Conservation (phyloP, 176 grass and related monocot genomes). For the Musa itinerans region DNA sequence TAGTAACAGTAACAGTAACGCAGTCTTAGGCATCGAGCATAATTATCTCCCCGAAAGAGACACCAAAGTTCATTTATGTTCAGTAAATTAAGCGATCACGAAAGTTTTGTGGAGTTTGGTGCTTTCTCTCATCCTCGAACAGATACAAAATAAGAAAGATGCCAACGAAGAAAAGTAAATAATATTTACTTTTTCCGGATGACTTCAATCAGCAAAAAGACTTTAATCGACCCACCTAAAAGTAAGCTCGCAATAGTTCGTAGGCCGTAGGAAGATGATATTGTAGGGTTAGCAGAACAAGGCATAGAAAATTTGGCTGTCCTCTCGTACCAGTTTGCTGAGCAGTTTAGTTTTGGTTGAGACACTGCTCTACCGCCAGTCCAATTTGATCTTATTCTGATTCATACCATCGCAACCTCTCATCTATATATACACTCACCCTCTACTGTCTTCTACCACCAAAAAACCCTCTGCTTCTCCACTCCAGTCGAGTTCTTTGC, state of each 20-base stretch:
- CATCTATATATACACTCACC: slow-evolving; percentile 15
- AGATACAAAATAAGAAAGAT: neutral
- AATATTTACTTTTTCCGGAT: neutral
- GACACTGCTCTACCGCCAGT: neutral
- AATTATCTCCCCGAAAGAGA: too few species aligned
- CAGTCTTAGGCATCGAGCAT: neutral
- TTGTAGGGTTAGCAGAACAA: neutral
- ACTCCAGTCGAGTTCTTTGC: neutral
- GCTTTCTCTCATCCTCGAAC: neutral
- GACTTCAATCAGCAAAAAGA: neutral
- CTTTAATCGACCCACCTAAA: neutral
- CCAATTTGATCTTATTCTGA: neutral
- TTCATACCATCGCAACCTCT: neutral
- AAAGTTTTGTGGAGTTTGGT: neutral
- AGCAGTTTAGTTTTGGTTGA: slow-evolving; percentile 5
- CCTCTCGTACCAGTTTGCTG: neutral
- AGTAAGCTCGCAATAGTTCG: neutral
- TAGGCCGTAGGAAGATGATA: neutral
- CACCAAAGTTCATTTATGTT: too few species aligned
- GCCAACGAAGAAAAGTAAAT: neutral
- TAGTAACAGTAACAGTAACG: neutral
- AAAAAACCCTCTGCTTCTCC: neutral
- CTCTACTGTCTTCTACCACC: neutral
- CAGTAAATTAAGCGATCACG: neutral
- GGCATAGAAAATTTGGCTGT: neutral